Base-by-base conservation (phyloP, 257 asterid species). In the Salvia miltiorrhiza region DNA sequence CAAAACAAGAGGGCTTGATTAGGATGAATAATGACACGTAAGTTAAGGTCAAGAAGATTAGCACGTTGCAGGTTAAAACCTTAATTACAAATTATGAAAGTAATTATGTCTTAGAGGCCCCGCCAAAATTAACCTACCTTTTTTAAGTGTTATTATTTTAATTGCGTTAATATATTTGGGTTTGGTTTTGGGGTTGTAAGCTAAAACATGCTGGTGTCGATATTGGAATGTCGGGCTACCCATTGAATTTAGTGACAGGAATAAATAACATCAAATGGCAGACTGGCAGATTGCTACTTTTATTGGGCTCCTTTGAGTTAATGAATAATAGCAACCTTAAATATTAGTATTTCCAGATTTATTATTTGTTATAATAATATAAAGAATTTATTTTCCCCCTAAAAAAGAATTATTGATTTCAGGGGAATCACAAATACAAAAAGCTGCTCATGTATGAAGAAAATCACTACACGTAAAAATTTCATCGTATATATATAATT, bases 61-160 rank as follows among this genome's bases (percentile, higher is more conserved):
- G 71, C 76, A 73, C 54, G 77, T 76, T 55, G 26, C 21, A 76
- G 76, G 79, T 72, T 75, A 74, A 73, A 70, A 53, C 72, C 79
- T 72, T 66, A 79, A 76, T 71, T 70, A 64, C 80, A 60, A 74
- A 78, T 85, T 62, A 79, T 77, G 88, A 73, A 63, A 41, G 61
- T 44, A 53, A 71, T 19, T 3, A 17, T 72, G 57, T 66, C 68
- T 20, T 26, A 55, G 19, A 63, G 78, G 80, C 20, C 76, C 86
- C 82, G 32, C 77, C 69, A 58, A 63, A 63, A 67, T 63, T 53
- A 58, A 23, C 10, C 16, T 47, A 17, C 1, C 4, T 37, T 37
- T 1, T 12, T 41, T n/a, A n/a, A 41, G 47, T 41, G 47, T 41
- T 49, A 17, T 4, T 7, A 16, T 2, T 1, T 7, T 48, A n/a